Conservation (phyloP, 148 eudicot genomes). For the Persicaria tinctoria region DNA sequence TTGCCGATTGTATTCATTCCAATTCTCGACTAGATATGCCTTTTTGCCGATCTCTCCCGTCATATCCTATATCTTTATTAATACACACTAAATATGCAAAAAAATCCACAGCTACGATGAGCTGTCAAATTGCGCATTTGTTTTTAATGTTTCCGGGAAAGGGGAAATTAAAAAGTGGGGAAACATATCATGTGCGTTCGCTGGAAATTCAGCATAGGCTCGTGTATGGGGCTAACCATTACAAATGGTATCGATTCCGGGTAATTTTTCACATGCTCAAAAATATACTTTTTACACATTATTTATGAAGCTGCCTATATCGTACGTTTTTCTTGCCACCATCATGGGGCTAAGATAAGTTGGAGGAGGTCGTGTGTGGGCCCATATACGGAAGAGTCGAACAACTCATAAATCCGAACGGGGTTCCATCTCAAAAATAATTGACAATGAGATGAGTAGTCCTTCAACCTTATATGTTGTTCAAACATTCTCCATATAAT, state of each 20-base stretch:
- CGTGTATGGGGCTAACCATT: not conserved
- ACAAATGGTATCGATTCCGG: not conserved
- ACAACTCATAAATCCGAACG: too few species aligned
- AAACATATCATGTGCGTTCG: slow-evolving; percentile 10
- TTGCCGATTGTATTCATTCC: slow-evolving; percentile 4
- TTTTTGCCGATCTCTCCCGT: not conserved
- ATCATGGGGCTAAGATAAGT: too few species aligned
- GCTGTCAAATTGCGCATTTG: not conserved
- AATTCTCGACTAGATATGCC: not conserved
- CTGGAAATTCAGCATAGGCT: slow-evolving; percentile 1
- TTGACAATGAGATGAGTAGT: too few species aligned
- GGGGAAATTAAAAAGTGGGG: not conserved
- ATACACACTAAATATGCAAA: not conserved
- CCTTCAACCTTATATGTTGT: too few species aligned
- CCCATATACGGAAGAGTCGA: too few species aligned
- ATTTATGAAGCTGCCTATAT: not conserved
- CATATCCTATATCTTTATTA: not conserved
- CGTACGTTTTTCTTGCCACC: not conserved
- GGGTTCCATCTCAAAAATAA: too few species aligned
- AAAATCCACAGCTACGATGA: not conserved
- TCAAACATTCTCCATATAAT: too few species aligned
- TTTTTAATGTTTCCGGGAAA: not conserved
- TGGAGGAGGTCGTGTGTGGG: too few species aligned
- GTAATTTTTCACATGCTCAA: not conserved
- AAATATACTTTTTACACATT: slow-evolving; percentile 1